Evolutionary conservation across 2,329 filamentous ascomycete species (phyloP).

Genomic region (Talaromyces sp.): DNA sequence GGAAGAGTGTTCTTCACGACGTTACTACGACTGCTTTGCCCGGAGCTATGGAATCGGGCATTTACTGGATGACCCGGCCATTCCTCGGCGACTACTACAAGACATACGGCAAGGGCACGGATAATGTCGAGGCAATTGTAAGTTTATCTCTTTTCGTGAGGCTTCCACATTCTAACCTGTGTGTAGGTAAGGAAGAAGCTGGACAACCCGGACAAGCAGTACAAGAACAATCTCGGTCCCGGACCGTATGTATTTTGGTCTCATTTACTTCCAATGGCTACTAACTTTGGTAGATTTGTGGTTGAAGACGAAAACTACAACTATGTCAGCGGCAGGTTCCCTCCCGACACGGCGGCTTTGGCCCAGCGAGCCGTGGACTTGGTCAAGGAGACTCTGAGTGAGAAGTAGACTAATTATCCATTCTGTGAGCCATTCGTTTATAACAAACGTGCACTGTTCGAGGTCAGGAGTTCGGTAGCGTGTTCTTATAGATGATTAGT

Average conservation of each 20-base stretch:
- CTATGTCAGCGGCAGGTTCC: conserved; percentile 14
- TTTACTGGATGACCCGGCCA: conserved; percentile 46
- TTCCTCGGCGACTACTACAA: conserved; percentile 55
- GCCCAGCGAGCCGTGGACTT: conserved; percentile 41
- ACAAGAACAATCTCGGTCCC: conserved; percentile 8
- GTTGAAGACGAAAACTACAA: conserved; percentile 37
- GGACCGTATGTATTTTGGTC: conserved; percentile 5
- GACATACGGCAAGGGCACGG: conserved; percentile 50
- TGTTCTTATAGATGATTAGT: background rate
- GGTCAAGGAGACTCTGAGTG: conserved; percentile 23
- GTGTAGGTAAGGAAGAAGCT: conserved; percentile 42
- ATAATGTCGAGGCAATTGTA: conserved; percentile 46
- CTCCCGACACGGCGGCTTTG: conserved; percentile 29
- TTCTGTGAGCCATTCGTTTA: background rate
- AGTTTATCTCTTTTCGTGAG: conserved; percentile 15
- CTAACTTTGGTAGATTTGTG: conserved; percentile 11
- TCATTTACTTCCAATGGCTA: background rate
- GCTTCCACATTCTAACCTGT: background rate
- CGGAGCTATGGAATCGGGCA: conserved; percentile 45
- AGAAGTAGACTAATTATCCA: background rate
- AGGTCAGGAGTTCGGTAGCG: background rate
- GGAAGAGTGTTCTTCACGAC: conserved; percentile 46
- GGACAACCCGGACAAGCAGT: conserved; percentile 39
- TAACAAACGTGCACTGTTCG: background rate
- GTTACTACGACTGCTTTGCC: conserved; percentile 49